Evolutionary conservation across 2,329 filamentous ascomycete species (phyloP).

Genomic region (Davidsoniella australis): DNA sequence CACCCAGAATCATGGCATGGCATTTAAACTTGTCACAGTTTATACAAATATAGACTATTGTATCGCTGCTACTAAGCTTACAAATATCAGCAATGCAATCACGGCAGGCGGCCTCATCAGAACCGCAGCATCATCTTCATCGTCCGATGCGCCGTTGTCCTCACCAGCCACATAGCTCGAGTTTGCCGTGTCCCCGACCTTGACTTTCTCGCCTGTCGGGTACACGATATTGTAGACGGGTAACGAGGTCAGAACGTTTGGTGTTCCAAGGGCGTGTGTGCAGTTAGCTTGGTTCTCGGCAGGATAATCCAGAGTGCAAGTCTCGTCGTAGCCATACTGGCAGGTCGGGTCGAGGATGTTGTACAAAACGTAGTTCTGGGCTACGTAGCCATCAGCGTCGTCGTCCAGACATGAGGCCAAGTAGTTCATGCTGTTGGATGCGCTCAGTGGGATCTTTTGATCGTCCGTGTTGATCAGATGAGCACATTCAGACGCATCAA

Average conservation of each 20-base stretch:
- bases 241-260: conserved; percentile 18
- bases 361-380: conserved; percentile 32
- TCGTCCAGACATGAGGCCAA: conserved; percentile 29
- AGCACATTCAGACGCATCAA: conserved; percentile 30
- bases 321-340: conserved; percentile 32
- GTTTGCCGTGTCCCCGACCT: conserved; percentile 9
- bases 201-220: conserved; percentile 25
- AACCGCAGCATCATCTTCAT: not conserved
- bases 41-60: too few relatives aligned
- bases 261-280: conserved; percentile 26
- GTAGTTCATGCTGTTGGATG: conserved; percentile 40
- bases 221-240: conserved; percentile 37
- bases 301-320: conserved; percentile 27
- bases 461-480: conserved; percentile 31
- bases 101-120: not conserved
- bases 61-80: not conserved
- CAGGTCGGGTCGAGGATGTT: conserved; percentile 36
- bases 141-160: not conserved
- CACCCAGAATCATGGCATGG: too few relatives aligned
- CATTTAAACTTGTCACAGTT: too few relatives aligned
- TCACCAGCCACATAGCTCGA: not conserved
- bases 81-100: not conserved
- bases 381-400: conserved; percentile 29
- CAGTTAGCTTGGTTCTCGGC: conserved; percentile 35
- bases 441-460: conserved; percentile 35